Base-by-base conservation (phyloP, 2,329 filamentous ascomycete genomes). In the Kalaharituber pfeilii region DNA sequence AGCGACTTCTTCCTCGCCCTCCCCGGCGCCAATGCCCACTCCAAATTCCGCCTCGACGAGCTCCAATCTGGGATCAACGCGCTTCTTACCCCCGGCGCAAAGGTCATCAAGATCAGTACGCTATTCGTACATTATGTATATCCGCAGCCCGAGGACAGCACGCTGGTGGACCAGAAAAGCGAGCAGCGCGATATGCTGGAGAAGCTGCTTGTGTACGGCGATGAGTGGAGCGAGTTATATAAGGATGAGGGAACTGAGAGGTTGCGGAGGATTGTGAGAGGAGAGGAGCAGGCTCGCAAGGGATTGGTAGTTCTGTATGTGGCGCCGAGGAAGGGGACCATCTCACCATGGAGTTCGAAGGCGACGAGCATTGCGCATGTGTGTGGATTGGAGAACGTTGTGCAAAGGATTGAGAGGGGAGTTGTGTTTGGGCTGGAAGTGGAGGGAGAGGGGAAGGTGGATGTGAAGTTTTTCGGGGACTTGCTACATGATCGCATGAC, bases 291-390 rank as follows among this genome's bases (percentile, higher is more conserved):
- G 5, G 39, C 29, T 26, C 25, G n/a, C 5, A 25, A 33, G 20
- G 24, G 25, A 18, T 24, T 25, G 25, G 69, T 75, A 50, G 72
- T 81, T 58, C 76, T 84, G 66, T 86, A 87, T 66, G 75, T 94
- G 56, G 80, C 77, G 49, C 89, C 89, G 20, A 79, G 89, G 61
- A 84, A 84, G 18, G 79, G 79, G 63, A 88, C 79, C 1, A 81
- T 94, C 62, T 95, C 88, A 39, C 91, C 91, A 66, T 98, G 91
- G 91, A 95, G 87, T 70, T 94, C 88, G 54, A 88, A 95, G 69
- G 89, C 88, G 26, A 94, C 89, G 49, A 89, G 81, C 67, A 95
- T 96, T 67, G 84, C 89, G 53, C 81, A 91, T 61, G 89, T 95
- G 28, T 96, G 89, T 67, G 88, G 85, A 25, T 73, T 96, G 56